phyloP scores from a whole-genome alignment of 495 filamentous ascomycete species.

The Tuber brumale region DNA sequence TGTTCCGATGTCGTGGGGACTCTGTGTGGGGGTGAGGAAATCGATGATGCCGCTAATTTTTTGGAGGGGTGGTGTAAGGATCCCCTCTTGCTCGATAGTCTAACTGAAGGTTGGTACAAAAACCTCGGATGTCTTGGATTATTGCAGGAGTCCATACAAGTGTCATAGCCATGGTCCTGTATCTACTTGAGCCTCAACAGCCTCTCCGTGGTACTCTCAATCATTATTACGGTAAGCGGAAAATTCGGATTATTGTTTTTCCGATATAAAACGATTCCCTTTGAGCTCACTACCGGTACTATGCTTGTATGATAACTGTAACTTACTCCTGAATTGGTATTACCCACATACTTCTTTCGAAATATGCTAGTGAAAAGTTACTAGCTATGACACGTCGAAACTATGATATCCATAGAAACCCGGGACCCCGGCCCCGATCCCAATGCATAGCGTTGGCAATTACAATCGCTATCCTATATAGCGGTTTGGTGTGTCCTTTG shows the following conservation, averaged over 20 bases:
- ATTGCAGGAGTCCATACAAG: too few relatives aligned
- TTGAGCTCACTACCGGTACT: not conserved
- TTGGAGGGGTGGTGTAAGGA: not conserved
- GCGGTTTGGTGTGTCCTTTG: not conserved
- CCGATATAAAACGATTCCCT: not conserved
- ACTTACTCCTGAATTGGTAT: not conserved
- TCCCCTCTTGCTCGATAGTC: not conserved
- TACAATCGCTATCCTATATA: too few relatives aligned
- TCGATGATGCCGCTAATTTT: conserved; percentile 20
- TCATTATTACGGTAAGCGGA: not conserved
- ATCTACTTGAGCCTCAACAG: not conserved
- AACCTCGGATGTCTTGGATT: not conserved
- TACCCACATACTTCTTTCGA: not conserved
- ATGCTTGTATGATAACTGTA: not conserved
- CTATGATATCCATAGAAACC: too few relatives aligned
- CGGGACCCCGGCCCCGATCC: too few relatives aligned
- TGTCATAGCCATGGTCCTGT: not conserved
- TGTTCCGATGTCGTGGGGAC: not conserved
- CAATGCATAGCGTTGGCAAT: too few relatives aligned
- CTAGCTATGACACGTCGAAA: too few relatives aligned
- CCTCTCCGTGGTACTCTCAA: not conserved
- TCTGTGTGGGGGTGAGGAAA: conserved; percentile 13
- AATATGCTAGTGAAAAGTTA: not conserved
- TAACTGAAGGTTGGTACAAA: not conserved
- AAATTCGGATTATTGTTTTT: not conserved